These are phyloP conservation scores for Butyriboletus loyo DNA, from an alignment of 768 basidiomycete genomes.

Conservation along the genomic window DNA sequence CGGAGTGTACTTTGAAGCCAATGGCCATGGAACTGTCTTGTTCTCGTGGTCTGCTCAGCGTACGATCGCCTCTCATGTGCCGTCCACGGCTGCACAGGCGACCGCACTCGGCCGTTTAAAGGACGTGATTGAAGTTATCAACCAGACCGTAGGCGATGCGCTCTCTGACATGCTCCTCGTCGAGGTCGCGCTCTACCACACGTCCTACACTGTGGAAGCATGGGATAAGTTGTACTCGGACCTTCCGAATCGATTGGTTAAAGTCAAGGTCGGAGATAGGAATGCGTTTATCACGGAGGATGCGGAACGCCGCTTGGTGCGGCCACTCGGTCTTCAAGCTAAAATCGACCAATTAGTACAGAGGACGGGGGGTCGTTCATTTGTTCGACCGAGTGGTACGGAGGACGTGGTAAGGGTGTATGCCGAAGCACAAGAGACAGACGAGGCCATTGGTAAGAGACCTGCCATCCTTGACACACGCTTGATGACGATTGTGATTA, in stretches of 20 bases:
- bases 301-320: conserved; percentile 86
- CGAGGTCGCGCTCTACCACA: conserved; percentile 87
- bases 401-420: conserved; percentile 98
- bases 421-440: conserved; percentile 77
- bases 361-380: conserved; percentile 83
- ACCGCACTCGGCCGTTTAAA: conserved; percentile 75
- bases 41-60: conserved; percentile 79
- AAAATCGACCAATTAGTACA: conserved; percentile 81
- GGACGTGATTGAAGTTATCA: conserved; percentile 82
- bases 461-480: not conserved
- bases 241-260: conserved; percentile 91
- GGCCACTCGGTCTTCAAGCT: conserved; percentile 73
- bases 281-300: conserved; percentile 86
- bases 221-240: conserved; percentile 96
- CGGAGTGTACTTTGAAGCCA: conserved; percentile 99
- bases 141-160: conserved; percentile 98
- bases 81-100: conserved; percentile 79
- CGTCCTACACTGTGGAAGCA: conserved; percentile 74
- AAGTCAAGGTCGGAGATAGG: conserved; percentile 83
- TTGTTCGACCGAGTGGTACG: conserved; percentile 95
- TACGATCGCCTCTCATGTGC: conserved; percentile 57
- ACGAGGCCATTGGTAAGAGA: conserved; percentile 74
- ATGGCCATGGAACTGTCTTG: conserved; percentile 96
- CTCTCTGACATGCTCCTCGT: conserved; percentile 95
- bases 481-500: conserved; percentile 3